Evolutionary conservation across 139 green algal species (phyloP).

Genomic region (Coelastrella sp.): DNA sequence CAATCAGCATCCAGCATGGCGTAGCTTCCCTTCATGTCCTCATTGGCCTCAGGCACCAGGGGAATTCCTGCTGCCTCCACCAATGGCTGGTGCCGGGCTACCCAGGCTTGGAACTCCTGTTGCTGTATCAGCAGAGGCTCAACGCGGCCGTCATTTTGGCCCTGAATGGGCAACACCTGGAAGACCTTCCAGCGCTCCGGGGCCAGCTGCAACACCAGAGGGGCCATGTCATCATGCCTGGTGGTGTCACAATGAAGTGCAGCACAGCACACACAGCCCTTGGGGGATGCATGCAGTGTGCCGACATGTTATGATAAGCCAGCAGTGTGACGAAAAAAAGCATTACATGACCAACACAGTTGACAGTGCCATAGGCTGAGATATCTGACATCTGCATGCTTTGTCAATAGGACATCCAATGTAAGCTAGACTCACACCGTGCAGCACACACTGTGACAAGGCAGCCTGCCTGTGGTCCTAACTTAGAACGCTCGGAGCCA

Average conservation of each 20-base stretch:
- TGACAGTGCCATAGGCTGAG: no score
- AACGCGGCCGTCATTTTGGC: neutral
- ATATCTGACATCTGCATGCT: no score
- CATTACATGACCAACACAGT: no score
- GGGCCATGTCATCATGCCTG: constrained; percentile 35
- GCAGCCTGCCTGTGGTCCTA: no score
- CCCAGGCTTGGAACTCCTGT: neutral
- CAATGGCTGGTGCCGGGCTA: neutral
- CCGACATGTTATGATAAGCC: no score
- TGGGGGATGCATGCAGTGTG: neutral
- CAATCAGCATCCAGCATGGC: neutral
- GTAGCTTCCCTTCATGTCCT: neutral
- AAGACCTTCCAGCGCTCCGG: constrained; percentile 54
- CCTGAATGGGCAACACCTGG: constrained; percentile 26
- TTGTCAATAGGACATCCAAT: no score
- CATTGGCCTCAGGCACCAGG: neutral
- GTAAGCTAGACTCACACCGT: no score
- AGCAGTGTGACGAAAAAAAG: no score
- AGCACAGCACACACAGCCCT: neutral
- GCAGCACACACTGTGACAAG: no score
- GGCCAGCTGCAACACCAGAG: constrained; percentile 23
- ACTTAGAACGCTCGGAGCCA: no score
- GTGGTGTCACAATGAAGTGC: neutral
- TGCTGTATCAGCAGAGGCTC: neutral
- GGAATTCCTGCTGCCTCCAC: neutral